Evolutionary conservation across 2,329 filamentous ascomycete species (phyloP).

Genomic region (Rhytidhysteron rufulum): DNA sequence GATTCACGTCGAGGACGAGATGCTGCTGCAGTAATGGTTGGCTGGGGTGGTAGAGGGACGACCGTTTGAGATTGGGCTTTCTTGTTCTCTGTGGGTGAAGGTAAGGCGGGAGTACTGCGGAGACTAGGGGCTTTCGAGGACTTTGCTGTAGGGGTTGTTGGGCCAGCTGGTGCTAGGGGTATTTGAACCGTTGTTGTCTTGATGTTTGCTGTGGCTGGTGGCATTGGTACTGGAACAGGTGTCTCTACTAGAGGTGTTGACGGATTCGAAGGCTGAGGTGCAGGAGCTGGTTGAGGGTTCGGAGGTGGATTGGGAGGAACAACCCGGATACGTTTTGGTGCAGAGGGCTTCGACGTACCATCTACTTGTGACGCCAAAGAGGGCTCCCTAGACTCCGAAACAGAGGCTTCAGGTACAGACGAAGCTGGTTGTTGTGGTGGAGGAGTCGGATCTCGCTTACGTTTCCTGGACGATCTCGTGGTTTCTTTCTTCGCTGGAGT

Average conservation of each 20-base stretch:
- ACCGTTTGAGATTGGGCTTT: constrained; percentile 11
- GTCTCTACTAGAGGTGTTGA: constrained; percentile 11
- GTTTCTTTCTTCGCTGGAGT: constrained; percentile 18
- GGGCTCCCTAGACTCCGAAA: constrained; percentile 14
- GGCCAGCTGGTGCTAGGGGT: constrained; percentile 44
- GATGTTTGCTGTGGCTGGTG: constrained; percentile 9
- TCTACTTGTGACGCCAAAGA: constrained; percentile 26
- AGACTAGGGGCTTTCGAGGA: constrained; percentile 9
- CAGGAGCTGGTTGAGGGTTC: constrained; percentile 4
- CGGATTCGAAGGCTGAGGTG: not conserved
- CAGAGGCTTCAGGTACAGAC: constrained; percentile 12
- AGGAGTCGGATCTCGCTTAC: constrained; percentile 52
- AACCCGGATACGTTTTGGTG: constrained; percentile 22
- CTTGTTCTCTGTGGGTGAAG: constrained; percentile 13
- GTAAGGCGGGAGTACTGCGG: constrained; percentile 12
- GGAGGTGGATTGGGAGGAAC: constrained; percentile 13
- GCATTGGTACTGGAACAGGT: constrained; percentile 9
- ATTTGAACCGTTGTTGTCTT: constrained; percentile 32
- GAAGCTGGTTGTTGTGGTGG: constrained; percentile 12
- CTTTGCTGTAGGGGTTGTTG: constrained; percentile 22
- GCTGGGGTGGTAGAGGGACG: constrained; percentile 7
- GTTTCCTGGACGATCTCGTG: constrained; percentile 43
- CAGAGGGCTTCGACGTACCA: constrained; percentile 20
- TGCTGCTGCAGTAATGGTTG: constrained; percentile 26
- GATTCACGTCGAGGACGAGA: constrained; percentile 32